A percentile compares a stretch with the other conserved stretches of the same genome.
Evolutionary conservation across 2,329 filamentous ascomycete species (phyloP).

Genomic region (Arthroderma uncinatum): DNA sequence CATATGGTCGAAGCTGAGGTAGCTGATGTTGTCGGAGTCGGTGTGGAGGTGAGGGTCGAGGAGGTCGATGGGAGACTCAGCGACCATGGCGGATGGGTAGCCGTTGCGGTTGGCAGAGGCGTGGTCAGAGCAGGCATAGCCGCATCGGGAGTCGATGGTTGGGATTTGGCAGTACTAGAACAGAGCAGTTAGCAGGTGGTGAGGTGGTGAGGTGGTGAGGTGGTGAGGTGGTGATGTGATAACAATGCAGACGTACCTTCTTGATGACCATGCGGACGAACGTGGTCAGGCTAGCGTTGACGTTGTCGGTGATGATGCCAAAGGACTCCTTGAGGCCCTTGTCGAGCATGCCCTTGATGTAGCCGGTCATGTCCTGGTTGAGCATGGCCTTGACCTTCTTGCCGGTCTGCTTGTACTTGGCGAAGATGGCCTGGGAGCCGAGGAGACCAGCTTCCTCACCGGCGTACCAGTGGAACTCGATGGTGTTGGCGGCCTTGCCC

Average conservation of each 20-base stretch:
- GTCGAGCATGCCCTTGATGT: slow-evolving; percentile 49
- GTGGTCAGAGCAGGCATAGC: slow-evolving; percentile 66
- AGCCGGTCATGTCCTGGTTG: slow-evolving; percentile 98
- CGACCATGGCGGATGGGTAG: slow-evolving; percentile 55
- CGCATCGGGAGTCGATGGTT: slow-evolving; percentile 77
- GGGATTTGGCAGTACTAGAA: slow-evolving; percentile 76
- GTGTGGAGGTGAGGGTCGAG: slow-evolving; percentile 63
- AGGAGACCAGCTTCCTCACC: slow-evolving; percentile 81
- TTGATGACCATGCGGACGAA: slow-evolving; percentile 87
- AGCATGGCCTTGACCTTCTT: slow-evolving; percentile 88
- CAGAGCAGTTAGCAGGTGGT: neutral
- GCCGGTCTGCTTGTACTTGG: slow-evolving; percentile 59
- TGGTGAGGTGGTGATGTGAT: no score
- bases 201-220: neutral
- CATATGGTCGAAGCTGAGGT: slow-evolving; percentile 79
- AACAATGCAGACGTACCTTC: slow-evolving; percentile 35
- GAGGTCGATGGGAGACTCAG: slow-evolving; percentile 50
- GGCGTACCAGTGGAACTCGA: slow-evolving; percentile 96
- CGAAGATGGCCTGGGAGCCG: slow-evolving; percentile 83
- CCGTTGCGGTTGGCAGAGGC: slow-evolving; percentile 57
- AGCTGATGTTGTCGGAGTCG: slow-evolving; percentile 59
- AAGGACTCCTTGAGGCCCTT: slow-evolving; percentile 74
- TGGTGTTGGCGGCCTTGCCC: slow-evolving; percentile 67
- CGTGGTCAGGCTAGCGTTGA: slow-evolving; percentile 66
- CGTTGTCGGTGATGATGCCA: slow-evolving; percentile 85